Conservation (phyloP, 1,139 yeast species). For the Scheffersomyces segobiensis region DNA sequence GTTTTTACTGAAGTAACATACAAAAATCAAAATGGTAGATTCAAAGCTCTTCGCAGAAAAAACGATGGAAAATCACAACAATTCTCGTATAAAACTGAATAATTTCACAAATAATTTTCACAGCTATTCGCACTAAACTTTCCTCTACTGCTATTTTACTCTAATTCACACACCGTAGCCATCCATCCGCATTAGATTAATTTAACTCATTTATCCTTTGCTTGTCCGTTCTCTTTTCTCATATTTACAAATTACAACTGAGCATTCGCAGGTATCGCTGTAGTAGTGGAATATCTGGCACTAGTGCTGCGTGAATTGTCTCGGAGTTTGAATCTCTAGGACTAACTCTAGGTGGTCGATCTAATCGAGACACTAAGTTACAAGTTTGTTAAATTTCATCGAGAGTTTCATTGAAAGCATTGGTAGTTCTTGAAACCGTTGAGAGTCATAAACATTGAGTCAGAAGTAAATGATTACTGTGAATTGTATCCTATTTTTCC, state of each 20-base stretch:
- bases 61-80: not conserved
- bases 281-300: not conserved
- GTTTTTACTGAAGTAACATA: not conserved
- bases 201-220: not conserved
- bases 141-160: not conserved
- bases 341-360: not conserved
- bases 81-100: not conserved
- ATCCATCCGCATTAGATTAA: not conserved
- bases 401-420: not conserved
- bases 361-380: not conserved
- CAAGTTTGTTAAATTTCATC: not conserved
- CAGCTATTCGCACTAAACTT: not conserved
- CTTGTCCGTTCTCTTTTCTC: not conserved
- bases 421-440: not conserved
- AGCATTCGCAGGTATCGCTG: not conserved
- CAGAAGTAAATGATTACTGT: not conserved
- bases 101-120: not conserved
- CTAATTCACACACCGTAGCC: not conserved
- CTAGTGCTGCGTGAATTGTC: not conserved
- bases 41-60: not conserved
- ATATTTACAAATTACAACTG: not conserved
- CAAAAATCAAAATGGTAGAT: not conserved
- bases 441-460: not conserved
- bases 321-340: not conserved
- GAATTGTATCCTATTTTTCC: not conserved